Percentiles rank a stretch among this genome's conserved stretches.
Conservation (phyloP, 2,329 filamentous ascomycete species). For the Monilinia fructicola region DNA sequence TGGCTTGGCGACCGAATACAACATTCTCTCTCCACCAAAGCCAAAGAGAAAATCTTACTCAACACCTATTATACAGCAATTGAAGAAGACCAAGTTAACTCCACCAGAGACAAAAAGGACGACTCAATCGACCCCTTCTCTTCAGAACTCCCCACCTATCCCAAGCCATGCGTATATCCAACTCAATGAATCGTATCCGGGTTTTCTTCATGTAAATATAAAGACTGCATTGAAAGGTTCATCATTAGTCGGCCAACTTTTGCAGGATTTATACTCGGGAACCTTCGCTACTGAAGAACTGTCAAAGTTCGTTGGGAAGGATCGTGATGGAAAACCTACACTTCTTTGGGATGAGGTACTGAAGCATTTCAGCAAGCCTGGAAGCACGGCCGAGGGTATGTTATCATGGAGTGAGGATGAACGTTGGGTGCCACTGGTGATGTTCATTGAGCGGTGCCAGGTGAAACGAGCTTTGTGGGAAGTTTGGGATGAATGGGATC, state of each 20-base stretch:
- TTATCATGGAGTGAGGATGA: not conserved
- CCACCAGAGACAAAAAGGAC: not conserved
- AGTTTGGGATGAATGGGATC: not conserved
- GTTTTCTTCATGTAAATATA: constrained; percentile 1
- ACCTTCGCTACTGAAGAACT: not conserved
- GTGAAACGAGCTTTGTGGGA: not conserved
- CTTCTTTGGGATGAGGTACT: constrained; percentile 12
- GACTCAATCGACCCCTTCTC: not conserved
- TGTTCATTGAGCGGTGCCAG: constrained; percentile 11
- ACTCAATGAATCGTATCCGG: not conserved
- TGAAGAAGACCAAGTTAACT: not conserved
- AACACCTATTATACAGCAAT: not conserved
- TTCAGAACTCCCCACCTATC: accelerated
- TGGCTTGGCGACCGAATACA: not conserved
- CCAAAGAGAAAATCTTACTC: not conserved
- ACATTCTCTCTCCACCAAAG: not conserved
- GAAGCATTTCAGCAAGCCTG: not conserved
- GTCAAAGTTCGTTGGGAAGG: not conserved
- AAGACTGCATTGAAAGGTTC: not conserved
- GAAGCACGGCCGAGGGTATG: not conserved
- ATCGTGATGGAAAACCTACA: not conserved
- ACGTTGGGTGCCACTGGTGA: not conserved
- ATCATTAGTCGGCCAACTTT: not conserved
- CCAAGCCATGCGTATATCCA: not conserved
- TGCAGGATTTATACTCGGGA: not conserved